Evolutionary conservation across 768 basidiomycete species (phyloP).

Genomic region (Daedaleopsis sinensis): DNA sequence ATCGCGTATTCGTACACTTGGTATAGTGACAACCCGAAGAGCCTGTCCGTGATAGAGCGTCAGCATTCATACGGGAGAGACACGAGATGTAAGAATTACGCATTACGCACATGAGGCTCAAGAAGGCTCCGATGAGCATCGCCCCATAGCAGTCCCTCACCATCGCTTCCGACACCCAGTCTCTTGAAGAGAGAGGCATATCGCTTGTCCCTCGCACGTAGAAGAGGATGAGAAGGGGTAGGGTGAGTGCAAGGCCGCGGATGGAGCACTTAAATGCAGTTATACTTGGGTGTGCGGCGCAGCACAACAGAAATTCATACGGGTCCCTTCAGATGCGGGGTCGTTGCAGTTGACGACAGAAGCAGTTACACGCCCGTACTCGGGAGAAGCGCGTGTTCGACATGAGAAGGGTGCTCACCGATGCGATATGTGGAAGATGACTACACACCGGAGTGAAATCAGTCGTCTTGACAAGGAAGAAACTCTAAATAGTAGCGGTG

Average conservation of each 20-base stretch:
- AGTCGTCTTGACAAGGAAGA: too few relatives aligned
- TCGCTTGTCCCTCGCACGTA: background rate
- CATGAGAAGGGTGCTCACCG: too few relatives aligned
- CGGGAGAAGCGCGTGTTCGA: too few relatives aligned
- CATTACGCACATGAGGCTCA: slow-evolving; percentile 5
- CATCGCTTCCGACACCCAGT: background rate
- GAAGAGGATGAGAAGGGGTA: too few relatives aligned
- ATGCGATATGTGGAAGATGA: too few relatives aligned
- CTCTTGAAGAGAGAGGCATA: background rate
- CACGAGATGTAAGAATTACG: background rate
- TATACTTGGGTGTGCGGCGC: too few relatives aligned
- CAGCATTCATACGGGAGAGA: background rate
- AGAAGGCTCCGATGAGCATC: slow-evolving; percentile 1
- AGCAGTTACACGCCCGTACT: background rate
- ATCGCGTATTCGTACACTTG: background rate
- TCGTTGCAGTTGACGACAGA: background rate
- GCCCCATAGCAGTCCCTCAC: slow-evolving; percentile 1
- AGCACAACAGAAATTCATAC: too few relatives aligned
- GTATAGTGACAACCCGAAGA: background rate
- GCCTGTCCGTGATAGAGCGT: background rate
- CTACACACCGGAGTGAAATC: too few relatives aligned
- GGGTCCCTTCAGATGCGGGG: background rate
- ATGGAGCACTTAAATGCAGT: too few relatives aligned
- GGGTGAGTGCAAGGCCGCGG: too few relatives aligned
- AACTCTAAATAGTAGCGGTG: too few relatives aligned